Evolutionary conservation across 345 rosid genomes (phyloP).

Genomic region (Tarenaya hassleriana): DNA sequence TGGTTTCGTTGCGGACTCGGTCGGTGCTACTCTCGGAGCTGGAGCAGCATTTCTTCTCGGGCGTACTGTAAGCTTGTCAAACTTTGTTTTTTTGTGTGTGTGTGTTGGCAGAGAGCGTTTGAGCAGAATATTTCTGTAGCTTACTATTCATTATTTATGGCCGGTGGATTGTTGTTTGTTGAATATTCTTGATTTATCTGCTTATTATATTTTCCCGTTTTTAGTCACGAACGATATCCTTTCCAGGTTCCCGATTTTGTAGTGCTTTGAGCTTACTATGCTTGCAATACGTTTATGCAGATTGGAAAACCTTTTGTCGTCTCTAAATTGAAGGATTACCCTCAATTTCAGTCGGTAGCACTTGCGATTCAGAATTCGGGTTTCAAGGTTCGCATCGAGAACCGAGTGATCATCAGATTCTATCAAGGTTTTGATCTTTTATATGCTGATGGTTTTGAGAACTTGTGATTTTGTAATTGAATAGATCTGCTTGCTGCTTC

Average conservation of each 20-base stretch:
- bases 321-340: slow-evolving; percentile 88
- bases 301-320: slow-evolving; percentile 78
- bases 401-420: background rate
- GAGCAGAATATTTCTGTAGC: background rate
- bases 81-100: too few relatives aligned
- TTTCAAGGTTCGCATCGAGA: slow-evolving; percentile 62
- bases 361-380: slow-evolving; percentile 84
- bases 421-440: slow-evolving; percentile 8
- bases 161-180: too few relatives aligned
- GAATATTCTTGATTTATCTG: too few relatives aligned
- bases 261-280: background rate
- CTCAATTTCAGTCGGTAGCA: slow-evolving; percentile 83
- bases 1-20: slow-evolving; percentile 91
- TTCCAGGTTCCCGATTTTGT: too few relatives aligned
- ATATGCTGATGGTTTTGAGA: background rate
- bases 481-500: slow-evolving; percentile 85
- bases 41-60: slow-evolving; percentile 95
- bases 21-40: slow-evolving; percentile 89
- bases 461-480: slow-evolving; percentile 19
- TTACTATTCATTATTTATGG: too few relatives aligned
- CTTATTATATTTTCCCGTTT: too few relatives aligned
- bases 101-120: background rate
- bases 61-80: slow-evolving; percentile 50
- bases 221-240: too few relatives aligned
- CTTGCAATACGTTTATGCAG: slow-evolving; percentile 33